These are phyloP conservation scores for Annona squamosa DNA, from an alignment of 164 flowering plant species.

Conservation along the genomic window DNA sequence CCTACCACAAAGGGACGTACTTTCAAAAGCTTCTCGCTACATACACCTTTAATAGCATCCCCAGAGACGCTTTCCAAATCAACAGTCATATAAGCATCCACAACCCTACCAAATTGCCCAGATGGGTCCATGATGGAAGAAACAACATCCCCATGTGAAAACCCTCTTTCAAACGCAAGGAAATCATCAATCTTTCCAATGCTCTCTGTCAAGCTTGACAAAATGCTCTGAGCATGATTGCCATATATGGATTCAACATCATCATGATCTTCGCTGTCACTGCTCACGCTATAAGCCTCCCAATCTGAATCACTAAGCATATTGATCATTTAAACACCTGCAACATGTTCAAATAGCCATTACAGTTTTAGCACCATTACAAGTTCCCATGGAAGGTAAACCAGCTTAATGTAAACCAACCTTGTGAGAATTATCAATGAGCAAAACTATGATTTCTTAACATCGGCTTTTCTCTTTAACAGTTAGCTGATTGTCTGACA, in stretches of 20 bases:
- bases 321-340: slow-evolving; percentile 34
- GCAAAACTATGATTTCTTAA: slow-evolving; percentile 1
- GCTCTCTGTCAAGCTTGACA: slow-evolving; percentile 77
- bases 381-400: not conserved
- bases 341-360: not conserved
- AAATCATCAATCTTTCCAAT: slow-evolving; percentile 88
- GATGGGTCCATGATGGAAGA: slow-evolving; percentile 50
- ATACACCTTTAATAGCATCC: slow-evolving; percentile 35
- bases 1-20: slow-evolving; percentile 56
- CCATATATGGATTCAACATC: slow-evolving; percentile 49
- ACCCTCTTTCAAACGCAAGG: slow-evolving; percentile 73
- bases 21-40: slow-evolving; percentile 49
- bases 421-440: not conserved
- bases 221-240: slow-evolving; percentile 61
- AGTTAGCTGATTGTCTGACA: slow-evolving; percentile 5
- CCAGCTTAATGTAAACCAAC: not conserved
- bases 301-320: slow-evolving; percentile 55
- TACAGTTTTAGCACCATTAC: not conserved
- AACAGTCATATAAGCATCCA: slow-evolving; percentile 53
- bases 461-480: not conserved
- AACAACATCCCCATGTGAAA: slow-evolving; percentile 66
- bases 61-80: slow-evolving; percentile 67
- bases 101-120: slow-evolving; percentile 76
- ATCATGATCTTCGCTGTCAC: slow-evolving; percentile 66
- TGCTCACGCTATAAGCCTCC: slow-evolving; percentile 61